These are phyloP conservation scores for Thraustochytrium striatum DNA, from an alignment of 352 stramenopile genomes.

Conservation along the genomic window DNA sequence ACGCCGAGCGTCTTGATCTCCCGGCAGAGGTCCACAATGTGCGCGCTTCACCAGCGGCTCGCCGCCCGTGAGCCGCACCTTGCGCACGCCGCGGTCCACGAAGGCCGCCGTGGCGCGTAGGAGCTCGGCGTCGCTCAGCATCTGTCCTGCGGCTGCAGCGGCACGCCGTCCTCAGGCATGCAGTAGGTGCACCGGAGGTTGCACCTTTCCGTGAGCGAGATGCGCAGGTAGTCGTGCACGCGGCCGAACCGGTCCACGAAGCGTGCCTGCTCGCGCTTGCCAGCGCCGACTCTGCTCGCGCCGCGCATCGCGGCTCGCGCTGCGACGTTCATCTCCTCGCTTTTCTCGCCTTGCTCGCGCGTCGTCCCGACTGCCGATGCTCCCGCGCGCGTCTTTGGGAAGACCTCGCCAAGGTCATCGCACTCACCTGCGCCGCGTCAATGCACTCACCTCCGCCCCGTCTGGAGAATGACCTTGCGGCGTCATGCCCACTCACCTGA, in stretches of 20 bases:
- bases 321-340: too few species aligned
- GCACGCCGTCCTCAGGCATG: constrained; percentile 89
- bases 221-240: constrained; percentile 87
- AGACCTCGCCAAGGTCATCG: too few species aligned
- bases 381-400: too few species aligned
- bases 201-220: constrained; percentile 90
- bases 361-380: too few species aligned
- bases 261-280: too few species aligned
- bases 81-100: constrained; percentile 77
- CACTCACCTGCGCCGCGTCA: too few species aligned
- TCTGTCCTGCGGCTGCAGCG: constrained; percentile 68
- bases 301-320: too few species aligned
- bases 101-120: constrained; percentile 80
- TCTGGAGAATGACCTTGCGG: too few species aligned
- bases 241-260: constrained; percentile 80
- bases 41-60: constrained; percentile 75
- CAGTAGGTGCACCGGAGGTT: constrained; percentile 94
- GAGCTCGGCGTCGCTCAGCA: constrained; percentile 85
- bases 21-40: constrained; percentile 63
- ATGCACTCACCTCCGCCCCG: too few species aligned
- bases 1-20: constrained; percentile 63
- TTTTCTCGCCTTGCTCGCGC: too few species aligned
- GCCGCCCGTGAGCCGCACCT: constrained; percentile 89
- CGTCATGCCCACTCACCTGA: too few species aligned
- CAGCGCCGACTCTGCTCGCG: too few species aligned